Percentiles rank a stretch among this genome's conserved stretches.
phyloP scores from a whole-genome alignment of 176 grass and related monocot genomes.

The Eragrostis curvula region DNA sequence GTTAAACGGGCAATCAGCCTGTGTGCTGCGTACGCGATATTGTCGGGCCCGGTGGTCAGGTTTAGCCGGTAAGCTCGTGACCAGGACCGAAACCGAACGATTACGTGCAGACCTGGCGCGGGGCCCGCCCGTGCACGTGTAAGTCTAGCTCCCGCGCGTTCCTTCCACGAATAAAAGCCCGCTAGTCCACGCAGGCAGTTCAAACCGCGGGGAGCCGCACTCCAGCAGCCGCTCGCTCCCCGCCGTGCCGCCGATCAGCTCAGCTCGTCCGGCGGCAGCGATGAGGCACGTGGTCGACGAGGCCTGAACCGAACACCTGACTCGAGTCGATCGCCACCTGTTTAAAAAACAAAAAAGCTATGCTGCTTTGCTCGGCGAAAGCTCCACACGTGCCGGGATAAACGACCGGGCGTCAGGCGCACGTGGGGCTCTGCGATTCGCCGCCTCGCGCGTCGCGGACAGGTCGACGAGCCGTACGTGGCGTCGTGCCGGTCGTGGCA shows the following conservation, averaged over 20 bases:
- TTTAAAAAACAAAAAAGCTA: not conserved
- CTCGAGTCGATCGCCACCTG: not conserved
- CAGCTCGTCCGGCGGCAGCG: not conserved
- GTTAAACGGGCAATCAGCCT: not conserved
- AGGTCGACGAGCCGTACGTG: not conserved
- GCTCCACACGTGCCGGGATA: not conserved
- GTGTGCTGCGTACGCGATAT: not conserved
- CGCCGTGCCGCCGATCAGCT: too few relatives aligned
- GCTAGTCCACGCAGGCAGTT: conserved; percentile 4
- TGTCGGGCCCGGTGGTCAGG: not conserved
- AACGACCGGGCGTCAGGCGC: not conserved
- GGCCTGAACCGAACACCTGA: too few relatives aligned
- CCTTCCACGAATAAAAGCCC: not conserved
- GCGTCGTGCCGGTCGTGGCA: not conserved
- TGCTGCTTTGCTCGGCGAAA: not conserved
- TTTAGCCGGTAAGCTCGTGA: not conserved
- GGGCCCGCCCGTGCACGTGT: not conserved
- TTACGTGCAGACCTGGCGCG: not conserved
- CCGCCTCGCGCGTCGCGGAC: not conserved
- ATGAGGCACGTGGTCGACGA: not conserved
- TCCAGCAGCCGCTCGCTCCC: not conserved
- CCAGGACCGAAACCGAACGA: too few relatives aligned
- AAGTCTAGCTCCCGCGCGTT: not conserved
- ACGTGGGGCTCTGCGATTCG: not conserved
- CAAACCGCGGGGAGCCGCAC: conserved; percentile 14